phyloP scores from a whole-genome alignment of 768 basidiomycete genomes.

The Pleurotus platypus region DNA sequence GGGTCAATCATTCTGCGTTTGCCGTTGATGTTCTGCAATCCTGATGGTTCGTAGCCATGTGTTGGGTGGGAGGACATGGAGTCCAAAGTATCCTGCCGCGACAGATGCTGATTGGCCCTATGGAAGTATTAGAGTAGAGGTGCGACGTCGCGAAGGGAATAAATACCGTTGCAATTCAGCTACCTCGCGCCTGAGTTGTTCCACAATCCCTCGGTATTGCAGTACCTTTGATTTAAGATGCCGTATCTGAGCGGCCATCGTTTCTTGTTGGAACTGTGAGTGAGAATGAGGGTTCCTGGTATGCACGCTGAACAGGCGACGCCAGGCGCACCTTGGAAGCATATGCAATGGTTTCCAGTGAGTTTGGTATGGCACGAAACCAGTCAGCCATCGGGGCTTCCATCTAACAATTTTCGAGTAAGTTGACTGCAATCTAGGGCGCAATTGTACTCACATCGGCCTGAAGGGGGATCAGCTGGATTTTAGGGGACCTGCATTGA shows the following conservation, averaged over 20 bases:
- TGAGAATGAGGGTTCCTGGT: not conserved
- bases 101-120: slow-evolving; percentile 50
- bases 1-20: slow-evolving; percentile 57
- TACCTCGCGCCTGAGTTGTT: slow-evolving; percentile 48
- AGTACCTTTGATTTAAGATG: slow-evolving; percentile 56
- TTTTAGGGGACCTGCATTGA: slow-evolving; percentile 59
- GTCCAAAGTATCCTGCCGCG: slow-evolving; percentile 48
- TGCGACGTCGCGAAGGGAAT: slow-evolving; percentile 8
- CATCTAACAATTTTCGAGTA: slow-evolving; percentile 42
- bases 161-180: slow-evolving; percentile 57
- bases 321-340: slow-evolving; percentile 55
- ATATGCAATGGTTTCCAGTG: slow-evolving; percentile 62
- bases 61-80: slow-evolving; percentile 19
- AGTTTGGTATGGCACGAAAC: slow-evolving; percentile 63
- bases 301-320: not conserved
- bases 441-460: slow-evolving; percentile 49
- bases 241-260: slow-evolving; percentile 63
- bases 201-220: slow-evolving; percentile 51
- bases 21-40: slow-evolving; percentile 49
- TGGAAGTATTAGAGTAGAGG: slow-evolving; percentile 9
- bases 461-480: slow-evolving; percentile 72
- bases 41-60: slow-evolving; percentile 27
- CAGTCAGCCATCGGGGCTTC: slow-evolving; percentile 79
- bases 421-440: too few species aligned
- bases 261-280: slow-evolving; percentile 74